A percentile compares a stretch with the other conserved stretches of the same genome.
These are phyloP conservation scores for Davidsoniella australis DNA, from an alignment of 2,329 filamentous ascomycete species.

Conservation along the genomic window DNA sequence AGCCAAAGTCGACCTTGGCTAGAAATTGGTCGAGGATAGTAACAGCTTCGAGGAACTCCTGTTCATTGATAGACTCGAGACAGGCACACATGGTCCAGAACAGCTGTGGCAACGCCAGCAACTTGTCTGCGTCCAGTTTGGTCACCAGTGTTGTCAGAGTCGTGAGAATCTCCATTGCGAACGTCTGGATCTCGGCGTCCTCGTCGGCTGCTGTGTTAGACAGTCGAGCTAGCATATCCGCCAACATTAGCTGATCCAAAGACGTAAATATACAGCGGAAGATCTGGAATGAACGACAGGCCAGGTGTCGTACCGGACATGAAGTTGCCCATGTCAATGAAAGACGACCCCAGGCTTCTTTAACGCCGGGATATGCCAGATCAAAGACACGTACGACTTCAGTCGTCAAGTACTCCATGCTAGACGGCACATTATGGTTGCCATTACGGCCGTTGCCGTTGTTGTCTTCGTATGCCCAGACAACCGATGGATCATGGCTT, in stretches of 20 bases:
- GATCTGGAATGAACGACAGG: conserved; percentile 92
- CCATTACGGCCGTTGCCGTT: conserved; percentile 60
- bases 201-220: conserved; percentile 97
- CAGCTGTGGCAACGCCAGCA: conserved; percentile 81
- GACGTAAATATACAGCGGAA: conserved; percentile 87
- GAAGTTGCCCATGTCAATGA: conserved; percentile 93
- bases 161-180: conserved; percentile 93
- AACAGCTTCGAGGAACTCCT: conserved; percentile 80
- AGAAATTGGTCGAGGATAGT: conserved; percentile 82
- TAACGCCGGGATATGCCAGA: conserved; percentile 67
- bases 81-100: conserved; percentile 98
- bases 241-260: conserved; percentile 82
- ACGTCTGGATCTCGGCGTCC: conserved; percentile 83
- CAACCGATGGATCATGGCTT: conserved; percentile 63
- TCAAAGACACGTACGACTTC: conserved; percentile 77
- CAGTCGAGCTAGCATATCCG: conserved; percentile 85
- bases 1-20: conserved; percentile 65
- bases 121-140: conserved; percentile 60
- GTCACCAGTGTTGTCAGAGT: conserved; percentile 83
- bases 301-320: conserved; percentile 84
- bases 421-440: conserved; percentile 55
- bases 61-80: conserved; percentile 89
- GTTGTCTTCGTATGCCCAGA: conserved; percentile 90
- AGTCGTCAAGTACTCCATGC: conserved; percentile 71
- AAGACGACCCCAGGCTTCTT: conserved; percentile 78